Evolutionary conservation across 2,329 filamentous ascomycete genomes (phyloP), one percentile per base, ranked within the genome.

Genomic region (Aureobasidium sp.): DNA sequence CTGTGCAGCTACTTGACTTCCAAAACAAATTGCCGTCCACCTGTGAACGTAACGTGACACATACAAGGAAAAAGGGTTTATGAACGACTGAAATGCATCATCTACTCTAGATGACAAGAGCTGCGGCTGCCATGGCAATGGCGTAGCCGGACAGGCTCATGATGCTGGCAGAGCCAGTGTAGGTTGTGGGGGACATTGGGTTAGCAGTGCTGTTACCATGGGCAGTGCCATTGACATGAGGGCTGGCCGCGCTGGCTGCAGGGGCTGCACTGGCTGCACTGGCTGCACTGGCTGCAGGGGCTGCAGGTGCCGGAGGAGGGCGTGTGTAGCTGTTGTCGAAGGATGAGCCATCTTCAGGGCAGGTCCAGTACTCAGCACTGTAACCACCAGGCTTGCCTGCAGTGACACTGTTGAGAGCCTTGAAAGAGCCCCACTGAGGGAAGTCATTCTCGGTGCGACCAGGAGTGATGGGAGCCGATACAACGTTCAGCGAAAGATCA

Each of bases 401-500:
- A 22, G 70, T 72, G 41, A 72, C 63, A 11, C 67, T 62, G 17
- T 56, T 49, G 29, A 73, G 66, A 22, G 67, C 65, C 39, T 63
- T 69, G 59, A 72, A 74, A n/a, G 69, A 68, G 15, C 72, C 70
- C 68, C 72, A 72, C 29, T 63, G 64, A 8, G 77, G 76, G 62
- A 78, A 77, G 22, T 73, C 68, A 56, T 70, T 66, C 6, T 68
- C 63, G 4, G 67, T 67, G 14, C 63, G 67, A 4, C 77, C 70
- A 8, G 76, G 75, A 51, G 71, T 66, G 42, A 78, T 72, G 59
- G 73, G 69, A 9, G 75, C 69, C 65, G 70, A 72, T 36, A 75
- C 70, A 12, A 79, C 74, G 2, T 71, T 72, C 53, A 80, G 67
- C 44, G 72, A 67, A 36, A 79, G 71, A 31, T 73, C 74, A 0